phyloP scores from a whole-genome alignment of 805 yeast genomes.

The Pichia occidentalis region DNA sequence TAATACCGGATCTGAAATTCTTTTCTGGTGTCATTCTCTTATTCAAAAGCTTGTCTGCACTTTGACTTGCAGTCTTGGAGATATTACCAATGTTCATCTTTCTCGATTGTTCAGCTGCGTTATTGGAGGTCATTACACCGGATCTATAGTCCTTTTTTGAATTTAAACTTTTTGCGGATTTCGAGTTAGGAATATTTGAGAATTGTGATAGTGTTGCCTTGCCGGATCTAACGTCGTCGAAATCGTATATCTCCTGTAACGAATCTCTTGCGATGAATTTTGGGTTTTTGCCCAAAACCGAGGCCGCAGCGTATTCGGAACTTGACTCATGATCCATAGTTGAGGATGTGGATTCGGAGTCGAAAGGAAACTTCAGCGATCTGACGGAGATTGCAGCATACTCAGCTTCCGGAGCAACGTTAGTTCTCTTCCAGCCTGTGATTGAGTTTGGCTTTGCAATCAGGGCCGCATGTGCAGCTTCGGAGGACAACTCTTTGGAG shows the following conservation, averaged over 20 bases:
- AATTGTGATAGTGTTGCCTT: constrained; percentile 28
- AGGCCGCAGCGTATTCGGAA: constrained; percentile 37
- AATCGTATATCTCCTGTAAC: constrained; percentile 36
- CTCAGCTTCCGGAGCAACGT: constrained; percentile 40
- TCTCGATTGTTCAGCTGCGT: constrained; percentile 27
- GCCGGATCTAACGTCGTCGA: constrained; percentile 38
- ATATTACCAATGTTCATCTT: constrained; percentile 27
- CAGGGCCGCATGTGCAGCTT: constrained; percentile 62
- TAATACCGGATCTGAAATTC: constrained; percentile 29
- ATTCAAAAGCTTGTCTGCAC: constrained; percentile 40
- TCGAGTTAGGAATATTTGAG: constrained; percentile 13
- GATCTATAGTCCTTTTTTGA: constrained; percentile 20
- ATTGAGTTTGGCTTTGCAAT: constrained; percentile 40
- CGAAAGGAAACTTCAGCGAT: constrained; percentile 29
- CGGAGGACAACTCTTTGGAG: constrained; percentile 51
- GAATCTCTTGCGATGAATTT: constrained; percentile 31
- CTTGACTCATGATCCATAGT: constrained; percentile 28
- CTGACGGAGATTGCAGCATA: constrained; percentile 37
- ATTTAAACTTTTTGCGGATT: constrained; percentile 15
- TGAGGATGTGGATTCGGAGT: constrained; percentile 13
- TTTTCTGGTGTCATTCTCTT: constrained; percentile 39
- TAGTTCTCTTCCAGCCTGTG: constrained; percentile 42
- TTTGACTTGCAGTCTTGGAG: constrained; percentile 28
- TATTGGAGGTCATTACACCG: constrained; percentile 24
- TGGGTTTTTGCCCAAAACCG: constrained; percentile 30